Conservation (phyloP, 2,329 filamentous ascomycete genomes). For the Tolypocladium capitatum region DNA sequence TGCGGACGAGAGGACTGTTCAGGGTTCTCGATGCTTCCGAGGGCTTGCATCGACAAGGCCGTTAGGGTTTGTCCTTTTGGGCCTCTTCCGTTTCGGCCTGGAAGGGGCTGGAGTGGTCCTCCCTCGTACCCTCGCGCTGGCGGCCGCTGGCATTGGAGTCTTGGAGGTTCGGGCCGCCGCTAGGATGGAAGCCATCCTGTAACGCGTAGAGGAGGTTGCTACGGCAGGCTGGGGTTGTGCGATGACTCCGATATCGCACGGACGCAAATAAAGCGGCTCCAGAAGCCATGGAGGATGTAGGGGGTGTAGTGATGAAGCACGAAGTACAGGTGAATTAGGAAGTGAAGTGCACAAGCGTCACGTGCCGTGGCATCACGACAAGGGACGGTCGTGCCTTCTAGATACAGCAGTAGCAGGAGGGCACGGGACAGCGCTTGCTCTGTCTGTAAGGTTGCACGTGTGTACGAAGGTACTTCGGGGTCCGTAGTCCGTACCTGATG, state of each 20-base stretch:
- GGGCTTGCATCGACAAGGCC: too few relatives aligned
- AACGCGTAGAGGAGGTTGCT: background rate
- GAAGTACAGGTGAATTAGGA: too few relatives aligned
- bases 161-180: background rate
- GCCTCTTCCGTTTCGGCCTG: background rate
- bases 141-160: background rate
- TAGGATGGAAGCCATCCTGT: background rate
- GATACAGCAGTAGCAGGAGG: background rate
- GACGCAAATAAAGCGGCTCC: background rate
- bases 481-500: background rate
- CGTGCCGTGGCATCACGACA: background rate
- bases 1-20: too few relatives aligned
- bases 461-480: background rate
- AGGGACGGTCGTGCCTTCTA: background rate
- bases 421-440: background rate
- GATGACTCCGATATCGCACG: background rate
- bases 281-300: background rate
- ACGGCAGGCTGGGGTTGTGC: background rate
- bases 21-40: too few relatives aligned
- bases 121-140: background rate
- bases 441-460: background rate
- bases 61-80: background rate
- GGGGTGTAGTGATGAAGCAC: background rate
- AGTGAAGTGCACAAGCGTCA: background rate
- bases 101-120: background rate